Evolutionary conservation across 2,329 filamentous ascomycete genomes (phyloP), one percentile per base, ranked within the genome.

Genomic region (Xylariaceae sp.): DNA sequence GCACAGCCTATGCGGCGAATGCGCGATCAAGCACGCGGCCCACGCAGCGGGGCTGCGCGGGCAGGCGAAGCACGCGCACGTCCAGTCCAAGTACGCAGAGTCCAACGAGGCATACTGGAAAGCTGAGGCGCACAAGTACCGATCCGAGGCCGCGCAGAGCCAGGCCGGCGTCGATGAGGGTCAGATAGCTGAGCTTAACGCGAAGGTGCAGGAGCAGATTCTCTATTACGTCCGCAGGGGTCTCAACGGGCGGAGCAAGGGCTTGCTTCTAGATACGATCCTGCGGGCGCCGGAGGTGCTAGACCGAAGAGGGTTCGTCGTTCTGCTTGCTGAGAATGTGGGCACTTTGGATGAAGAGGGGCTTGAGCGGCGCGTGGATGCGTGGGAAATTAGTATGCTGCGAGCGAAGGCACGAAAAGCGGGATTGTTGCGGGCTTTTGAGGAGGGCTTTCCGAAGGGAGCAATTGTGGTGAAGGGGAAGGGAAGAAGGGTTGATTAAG

Each of bases 211-310:
- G 9, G 1, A 3, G 1, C 44, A 61, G 16, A 26, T 61, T 21
- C 48, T 49, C 42, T 56, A 21, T n/a, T 59, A 54, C 46, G n/a
- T 61, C 4, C 19, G 40, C 20, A 37, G 12, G 9, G 2, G 2
- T 42, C 45, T 48, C 2, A 7, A 10, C 23, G 4, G 1, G 18
- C 6, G 2, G 14, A 9, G 21, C 3, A 51, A 48, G 7, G 26
- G 10, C 19, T 20, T 42, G 16, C 51, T 61, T 1, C 48, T 61
- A 7, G 56, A 57, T 45, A 50, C 48, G 12, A 48, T 61, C 16
- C 18, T 61, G n/a, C 50, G 48, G 21, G 29, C 49, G 6, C 56
- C 56, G 2, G 29, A 44, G 0, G 10, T 32, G 9, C 32, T 61
- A 16, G 49, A 61, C 26, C 48, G 41, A 9, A 50, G 47, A 10